Evolutionary conservation across 306 rosid genomes (phyloP).

Genomic region (Prunus armeniaca): DNA sequence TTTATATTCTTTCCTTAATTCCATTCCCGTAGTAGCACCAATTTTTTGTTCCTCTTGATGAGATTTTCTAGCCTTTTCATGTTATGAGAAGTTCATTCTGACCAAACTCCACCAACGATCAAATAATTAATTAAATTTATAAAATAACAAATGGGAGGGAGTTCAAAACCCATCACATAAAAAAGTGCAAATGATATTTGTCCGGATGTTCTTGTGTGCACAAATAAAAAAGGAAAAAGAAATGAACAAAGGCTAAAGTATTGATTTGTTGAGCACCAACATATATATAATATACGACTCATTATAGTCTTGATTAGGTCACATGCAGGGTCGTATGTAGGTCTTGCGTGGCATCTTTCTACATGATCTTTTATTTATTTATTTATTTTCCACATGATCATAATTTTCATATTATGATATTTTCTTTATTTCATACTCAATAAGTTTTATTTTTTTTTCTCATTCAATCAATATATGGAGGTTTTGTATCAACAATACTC

Average conservation of each 20-base stretch:
- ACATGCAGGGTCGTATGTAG: slow-evolving; percentile 51
- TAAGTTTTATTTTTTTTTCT: no score
- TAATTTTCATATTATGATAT: no score
- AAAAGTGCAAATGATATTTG: slow-evolving; percentile 27
- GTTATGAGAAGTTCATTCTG: slow-evolving; percentile 14
- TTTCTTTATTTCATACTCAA: no score
- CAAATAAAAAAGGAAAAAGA: not conserved
- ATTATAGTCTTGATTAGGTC: slow-evolving; percentile 36
- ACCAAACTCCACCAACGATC: slow-evolving; percentile 3
- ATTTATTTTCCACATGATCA: not conserved
- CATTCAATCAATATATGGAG: no score
- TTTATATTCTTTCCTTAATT: not conserved
- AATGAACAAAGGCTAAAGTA: slow-evolving; percentile 27
- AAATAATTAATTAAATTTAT: not conserved
- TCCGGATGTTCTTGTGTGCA: slow-evolving; percentile 8
- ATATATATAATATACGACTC: slow-evolving; percentile 25
- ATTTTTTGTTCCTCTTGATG: slow-evolving; percentile 14
- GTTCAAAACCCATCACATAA: not conserved
- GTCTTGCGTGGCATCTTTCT: slow-evolving; percentile 18
- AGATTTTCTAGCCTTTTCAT: slow-evolving; percentile 37
- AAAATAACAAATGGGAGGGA: not conserved
- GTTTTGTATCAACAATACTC: no score
- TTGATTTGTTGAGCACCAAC: slow-evolving; percentile 36
- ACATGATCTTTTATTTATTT: not conserved
- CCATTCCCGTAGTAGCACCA: not conserved